Conservation (phyloP, 1,284 basidiomycete species). For the Irpex sp. region DNA sequence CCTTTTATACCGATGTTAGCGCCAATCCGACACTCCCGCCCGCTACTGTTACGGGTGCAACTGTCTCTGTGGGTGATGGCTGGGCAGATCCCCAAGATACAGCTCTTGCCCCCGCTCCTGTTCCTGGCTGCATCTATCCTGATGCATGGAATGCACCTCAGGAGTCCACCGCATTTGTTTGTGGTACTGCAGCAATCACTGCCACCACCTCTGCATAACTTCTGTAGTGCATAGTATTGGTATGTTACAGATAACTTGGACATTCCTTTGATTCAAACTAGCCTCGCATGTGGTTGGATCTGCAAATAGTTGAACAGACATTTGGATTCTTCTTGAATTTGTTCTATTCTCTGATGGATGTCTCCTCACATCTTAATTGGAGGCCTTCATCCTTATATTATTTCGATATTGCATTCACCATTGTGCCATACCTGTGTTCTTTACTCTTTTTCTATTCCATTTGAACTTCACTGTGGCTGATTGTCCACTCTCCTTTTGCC, state of each 20-base stretch:
- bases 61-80: conserved; percentile 53
- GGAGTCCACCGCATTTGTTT: conserved; percentile 20
- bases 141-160: conserved; percentile 50
- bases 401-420: too few species aligned
- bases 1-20: conserved; percentile 69
- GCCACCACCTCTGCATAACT: conserved; percentile 8
- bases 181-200: conserved; percentile 16
- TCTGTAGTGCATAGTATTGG: neutral
- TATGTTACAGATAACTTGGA: neutral
- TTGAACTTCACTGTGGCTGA: too few species aligned
- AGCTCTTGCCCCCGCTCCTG: conserved; percentile 44
- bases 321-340: too few species aligned
- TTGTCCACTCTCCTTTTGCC: too few species aligned
- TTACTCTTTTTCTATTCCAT: too few species aligned
- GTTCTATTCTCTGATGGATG: too few species aligned
- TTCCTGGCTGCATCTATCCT: conserved; percentile 61
- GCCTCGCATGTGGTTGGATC: neutral
- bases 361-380: too few species aligned
- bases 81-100: conserved; percentile 68
- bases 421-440: too few species aligned
- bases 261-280: neutral
- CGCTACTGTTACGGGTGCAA: conserved; percentile 52
- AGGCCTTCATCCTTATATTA: too few species aligned
- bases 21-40: conserved; percentile 52
- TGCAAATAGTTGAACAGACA: too few species aligned